Evolutionary conservation across 768 basidiomycete species (phyloP), one percentile per base, ranked within the genome.

Genomic region (Suillus decipiens): DNA sequence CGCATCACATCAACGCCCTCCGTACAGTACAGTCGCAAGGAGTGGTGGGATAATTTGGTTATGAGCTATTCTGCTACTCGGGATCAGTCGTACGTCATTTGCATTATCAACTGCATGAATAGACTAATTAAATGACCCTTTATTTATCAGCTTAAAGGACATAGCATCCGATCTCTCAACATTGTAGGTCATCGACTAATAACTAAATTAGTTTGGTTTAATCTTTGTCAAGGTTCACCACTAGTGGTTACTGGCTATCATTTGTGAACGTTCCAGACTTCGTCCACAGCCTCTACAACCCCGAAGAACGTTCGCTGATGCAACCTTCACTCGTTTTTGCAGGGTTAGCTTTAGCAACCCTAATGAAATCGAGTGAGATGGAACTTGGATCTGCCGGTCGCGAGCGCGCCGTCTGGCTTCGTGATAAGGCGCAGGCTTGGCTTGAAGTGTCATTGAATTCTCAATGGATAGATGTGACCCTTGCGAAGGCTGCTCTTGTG

Each of bases 401-500:
- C 48, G 74, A 74, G 12, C 80, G 81, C n/a, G 89, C 91, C 0
- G 70, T 87, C 34, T 79, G 79, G 72, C 76, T 89, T 19, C 82
- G 84, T 1, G 80, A 84, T 51, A 78, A 80, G 11, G 90, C 91
- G 0, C 84, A 86, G 65, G 68, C 70, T 1, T 81, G 82, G 28
- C 76, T 90, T 36, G 80, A 86, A 47, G 74, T 76, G 1, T 84
- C 89, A 1, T 81, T 82, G 72, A 77, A 73, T 39, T 70, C 78
- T 1, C 79, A 80, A 17, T 83, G 83, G 81, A 73, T 89, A 39
- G 89, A 92, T 66, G 77, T 84, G 24, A 81, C 81, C 17, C 79
- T 92, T 9, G 92, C 89, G 1, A 88, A 91, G 69, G 90, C 90
- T 10, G 90, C 90, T 7, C 75, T 89, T 65, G 89, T 90, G 57